Evolutionary conservation across 176 grass and related monocot species (phyloP), one percentile per base, ranked within the genome.

Genomic region (Poa annua): DNA sequence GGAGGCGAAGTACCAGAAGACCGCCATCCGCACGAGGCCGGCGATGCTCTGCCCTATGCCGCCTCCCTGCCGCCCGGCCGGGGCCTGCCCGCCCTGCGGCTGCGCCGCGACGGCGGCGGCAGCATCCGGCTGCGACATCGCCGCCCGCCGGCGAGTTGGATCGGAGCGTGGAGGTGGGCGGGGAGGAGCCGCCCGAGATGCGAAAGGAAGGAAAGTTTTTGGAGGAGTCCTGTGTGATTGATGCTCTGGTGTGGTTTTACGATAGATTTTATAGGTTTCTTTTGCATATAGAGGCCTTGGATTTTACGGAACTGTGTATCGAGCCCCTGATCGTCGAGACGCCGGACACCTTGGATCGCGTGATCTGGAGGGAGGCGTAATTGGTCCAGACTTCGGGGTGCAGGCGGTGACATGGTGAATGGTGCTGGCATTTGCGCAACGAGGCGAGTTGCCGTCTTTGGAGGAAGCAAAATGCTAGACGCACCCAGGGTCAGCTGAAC

Each of bases 1-100:
- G 87, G 92, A 34, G 19, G 91, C 91, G 81, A 99, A 96, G 91
- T 99, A 99, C 91, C 93, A 96, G 75, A 99, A 88, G 52, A 99
- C 93, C 20, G 97, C 97, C 91, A 99, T 99, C 72, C 97, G 83
- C 41, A 96, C 78, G 80, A 99, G 74, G 69, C 97, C 97, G 19
- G 83, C 33, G 84, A 99, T 79, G 53, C 83, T 81, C 87, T 99
- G 93, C 2, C 96, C 89, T 33, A 99, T 49, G n/a, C 96, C 91
- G 41, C 89, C 85, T 2, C 76, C 89, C 80, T 77, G 85, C 63
- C 88, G 67, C 25, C 55, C 80, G 25, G 68, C 80, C 19, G 70
- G 80, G 53, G 36, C 88, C 63, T 54, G 34, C 17, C 75, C n/a
- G n/a, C n/a, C 88, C 76, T 85, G 80, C 77, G 55, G 85, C 80